Percentiles rank a stretch among this genome's conserved stretches.
Evolutionary conservation across 306 rosid species (phyloP).

Genomic region (Quercus berberidifolia): DNA sequence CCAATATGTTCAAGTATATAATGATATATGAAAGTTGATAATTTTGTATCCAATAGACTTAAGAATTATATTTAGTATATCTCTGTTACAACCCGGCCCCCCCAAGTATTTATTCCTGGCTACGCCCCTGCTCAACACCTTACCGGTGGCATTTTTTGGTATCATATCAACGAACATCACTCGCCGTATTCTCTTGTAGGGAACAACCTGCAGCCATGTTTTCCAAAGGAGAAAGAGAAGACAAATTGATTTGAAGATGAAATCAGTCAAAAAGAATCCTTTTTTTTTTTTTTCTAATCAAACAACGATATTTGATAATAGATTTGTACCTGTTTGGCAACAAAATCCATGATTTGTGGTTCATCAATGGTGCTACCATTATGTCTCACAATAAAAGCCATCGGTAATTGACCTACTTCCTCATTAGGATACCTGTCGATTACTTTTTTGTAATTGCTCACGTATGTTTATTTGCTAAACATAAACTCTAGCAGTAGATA

Average conservation of each 20-base stretch:
- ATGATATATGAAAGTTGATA: too few relatives aligned
- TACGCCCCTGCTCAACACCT: not conserved
- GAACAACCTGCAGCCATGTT: conserved; percentile 43
- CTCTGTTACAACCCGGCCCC: too few relatives aligned
- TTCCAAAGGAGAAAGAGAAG: not conserved
- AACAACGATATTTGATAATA: not conserved
- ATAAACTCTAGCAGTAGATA: too few relatives aligned
- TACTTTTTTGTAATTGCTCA: not conserved
- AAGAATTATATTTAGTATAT: too few relatives aligned
- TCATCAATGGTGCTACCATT: conserved; percentile 32
- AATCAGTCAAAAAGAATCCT: too few relatives aligned
- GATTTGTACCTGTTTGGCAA: conserved; percentile 48
- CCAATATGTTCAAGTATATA: too few relatives aligned
- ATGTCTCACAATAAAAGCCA: conserved; percentile 56
- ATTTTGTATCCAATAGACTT: too few relatives aligned
- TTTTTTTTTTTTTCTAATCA: too few relatives aligned
- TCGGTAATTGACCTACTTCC: conserved; percentile 73
- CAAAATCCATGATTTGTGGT: conserved; percentile 40
- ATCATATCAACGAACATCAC: conserved; percentile 37
- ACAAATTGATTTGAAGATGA: too few relatives aligned
- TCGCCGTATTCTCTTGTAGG: conserved; percentile 53
- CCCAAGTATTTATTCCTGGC: too few relatives aligned
- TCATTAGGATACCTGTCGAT: conserved; percentile 56
- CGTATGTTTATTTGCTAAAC: not conserved
- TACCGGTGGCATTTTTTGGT: conserved; percentile 58